Evolutionary conservation across 768 basidiomycete species (phyloP).

Genomic region (Leccinellum albellum): DNA sequence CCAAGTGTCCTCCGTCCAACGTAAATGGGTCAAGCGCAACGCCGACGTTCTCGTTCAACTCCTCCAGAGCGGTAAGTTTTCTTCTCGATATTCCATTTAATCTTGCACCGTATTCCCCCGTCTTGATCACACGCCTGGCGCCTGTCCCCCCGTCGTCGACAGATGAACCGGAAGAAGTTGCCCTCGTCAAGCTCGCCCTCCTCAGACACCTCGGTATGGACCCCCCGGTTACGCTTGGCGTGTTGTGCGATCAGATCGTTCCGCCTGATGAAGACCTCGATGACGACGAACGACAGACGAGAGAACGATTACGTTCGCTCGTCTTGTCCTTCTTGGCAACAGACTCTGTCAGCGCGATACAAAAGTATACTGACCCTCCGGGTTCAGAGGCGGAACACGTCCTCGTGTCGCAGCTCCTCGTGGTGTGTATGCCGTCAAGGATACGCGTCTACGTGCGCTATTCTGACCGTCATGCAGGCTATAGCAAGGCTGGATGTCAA

Average conservation of each 20-base stretch:
- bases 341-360: conserved; percentile 46
- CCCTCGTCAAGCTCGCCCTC: conserved; percentile 56
- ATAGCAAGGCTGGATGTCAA: conserved; percentile 40
- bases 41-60: conserved; percentile 74
- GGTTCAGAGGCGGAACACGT: conserved; percentile 46
- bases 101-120: conserved; percentile 2
- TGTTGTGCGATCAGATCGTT: conserved; percentile 65
- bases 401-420: conserved; percentile 45
- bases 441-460: not conserved
- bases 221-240: conserved; percentile 54
- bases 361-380: conserved; percentile 39
- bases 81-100: not conserved
- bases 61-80: conserved; percentile 63
- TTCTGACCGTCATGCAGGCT: conserved; percentile 37
- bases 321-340: conserved; percentile 58
- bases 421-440: conserved; percentile 36
- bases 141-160: conserved; percentile 12
- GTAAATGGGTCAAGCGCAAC: conserved; percentile 64
- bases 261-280: conserved; percentile 49
- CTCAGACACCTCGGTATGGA: conserved; percentile 63
- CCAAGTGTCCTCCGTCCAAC: conserved; percentile 43
- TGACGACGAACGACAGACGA: conserved; percentile 54
- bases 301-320: conserved; percentile 53
- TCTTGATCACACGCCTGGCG: conserved; percentile 20
- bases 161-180: conserved; percentile 68